Base-by-base conservation (phyloP, 2,329 filamentous ascomycete genomes). In the Botrytis squamosa region DNA sequence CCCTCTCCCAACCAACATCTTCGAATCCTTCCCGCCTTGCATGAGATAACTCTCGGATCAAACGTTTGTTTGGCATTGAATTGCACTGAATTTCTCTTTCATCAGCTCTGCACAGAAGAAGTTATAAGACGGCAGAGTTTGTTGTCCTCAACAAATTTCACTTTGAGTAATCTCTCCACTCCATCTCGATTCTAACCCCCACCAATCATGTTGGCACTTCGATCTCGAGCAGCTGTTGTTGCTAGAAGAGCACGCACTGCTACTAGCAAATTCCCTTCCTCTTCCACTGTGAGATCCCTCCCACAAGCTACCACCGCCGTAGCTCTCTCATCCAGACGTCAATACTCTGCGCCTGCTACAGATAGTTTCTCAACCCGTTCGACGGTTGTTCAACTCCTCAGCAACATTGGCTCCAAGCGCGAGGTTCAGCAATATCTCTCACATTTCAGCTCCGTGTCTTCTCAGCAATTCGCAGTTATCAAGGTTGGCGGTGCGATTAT, bases 351-450 rank as follows among this genome's bases (percentile, higher is more conserved):
- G 49, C 71, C 80, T 46, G 70, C 80, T 42, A 77, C 77, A 18
- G 77, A 79, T 57, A 81, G 77, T 74, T 77, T 81, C 55, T 80
- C 80, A 73, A 94, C 92, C 63, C 89, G 93, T 74, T 91, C 91
- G 65, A 95, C 94, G 72, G 94, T 97, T 76, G 92, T 97, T 80
- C 93, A 95, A 85, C 89, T 97, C 75, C 88, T 98, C 78, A 97
- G 94, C 85, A 97, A 95, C 84, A 97, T 98, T 82, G 95, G 94
- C 76, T 97, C 94, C 76, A 97, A 97, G 88, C 88, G 95, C 75
- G 95, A 99, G 85, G 94, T 97, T 76, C 93, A 98, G 86, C 95
- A 98, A 84, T 98, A 98, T 84, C 91, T 98, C 74, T 96, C 95
- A 78, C 94, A 98, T 83, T 99, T 99, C 87, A 96, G 92, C 78